Conservation (phyloP, 305 asterid species). For the Fraxinus floribunda region DNA sequence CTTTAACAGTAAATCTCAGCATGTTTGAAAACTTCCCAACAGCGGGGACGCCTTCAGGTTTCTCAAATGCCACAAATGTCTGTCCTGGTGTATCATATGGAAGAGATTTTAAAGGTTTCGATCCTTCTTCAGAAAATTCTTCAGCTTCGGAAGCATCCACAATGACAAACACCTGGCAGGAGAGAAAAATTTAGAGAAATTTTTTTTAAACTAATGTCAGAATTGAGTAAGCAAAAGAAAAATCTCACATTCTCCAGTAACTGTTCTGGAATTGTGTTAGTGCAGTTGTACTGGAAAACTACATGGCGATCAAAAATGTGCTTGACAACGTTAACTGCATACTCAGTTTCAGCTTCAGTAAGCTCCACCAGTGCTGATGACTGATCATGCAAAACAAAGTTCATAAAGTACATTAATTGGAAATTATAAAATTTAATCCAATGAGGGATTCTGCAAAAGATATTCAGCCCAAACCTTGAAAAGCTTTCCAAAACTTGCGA, state of each 20-base stretch:
- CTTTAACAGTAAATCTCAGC: constrained; percentile 78
- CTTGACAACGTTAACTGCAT: constrained; percentile 81
- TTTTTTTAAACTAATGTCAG: not conserved
- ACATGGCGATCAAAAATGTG: constrained; percentile 74
- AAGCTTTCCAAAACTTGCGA: constrained; percentile 76
- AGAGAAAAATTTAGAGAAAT: constrained; percentile 27
- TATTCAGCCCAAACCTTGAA: constrained; percentile 65
- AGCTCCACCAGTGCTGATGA: constrained; percentile 93
- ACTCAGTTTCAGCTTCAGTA: constrained; percentile 91
- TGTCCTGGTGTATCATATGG: constrained; percentile 87
- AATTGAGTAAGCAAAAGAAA: not conserved
- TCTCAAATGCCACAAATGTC: constrained; percentile 90
- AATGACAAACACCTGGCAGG: constrained; percentile 69
- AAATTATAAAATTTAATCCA: constrained; percentile 7
- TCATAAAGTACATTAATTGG: constrained; percentile 25
- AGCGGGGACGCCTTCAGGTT: constrained; percentile 78
- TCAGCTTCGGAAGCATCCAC: constrained; percentile 95
- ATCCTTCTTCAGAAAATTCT: constrained; percentile 79
- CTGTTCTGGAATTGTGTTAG: constrained; percentile 89
- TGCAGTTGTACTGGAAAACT: constrained; percentile 93
- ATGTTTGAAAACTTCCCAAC: constrained; percentile 78
- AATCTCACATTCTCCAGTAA: constrained; percentile 70
- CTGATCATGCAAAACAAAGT: constrained; percentile 39
- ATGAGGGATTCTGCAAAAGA: not conserved
- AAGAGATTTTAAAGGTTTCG: constrained; percentile 70